These are phyloP conservation scores for Samsoniella hepiali DNA, from an alignment of 2,329 filamentous ascomycete genomes.

Conservation along the genomic window DNA sequence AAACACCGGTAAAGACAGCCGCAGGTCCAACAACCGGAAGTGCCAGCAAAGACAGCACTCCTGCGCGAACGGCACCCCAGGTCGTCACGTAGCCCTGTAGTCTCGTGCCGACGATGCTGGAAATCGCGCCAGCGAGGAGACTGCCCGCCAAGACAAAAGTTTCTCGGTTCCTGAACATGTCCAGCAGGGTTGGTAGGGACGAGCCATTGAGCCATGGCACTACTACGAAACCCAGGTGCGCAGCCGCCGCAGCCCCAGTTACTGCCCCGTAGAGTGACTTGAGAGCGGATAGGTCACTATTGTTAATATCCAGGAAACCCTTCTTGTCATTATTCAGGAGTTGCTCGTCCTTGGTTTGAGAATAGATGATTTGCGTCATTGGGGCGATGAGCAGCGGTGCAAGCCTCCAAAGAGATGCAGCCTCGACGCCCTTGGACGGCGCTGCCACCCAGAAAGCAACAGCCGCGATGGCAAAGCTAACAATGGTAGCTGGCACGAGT, in stretches of 20 bases:
- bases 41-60: neutral
- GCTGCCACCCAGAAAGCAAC: neutral
- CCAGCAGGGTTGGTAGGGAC: neutral
- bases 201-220: neutral
- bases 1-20: neutral
- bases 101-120: conserved; percentile 1
- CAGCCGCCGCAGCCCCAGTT: neutral
- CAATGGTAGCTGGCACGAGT: neutral
- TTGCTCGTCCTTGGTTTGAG: neutral
- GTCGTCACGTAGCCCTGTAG: conserved; percentile 1
- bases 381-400: conserved; percentile 2
- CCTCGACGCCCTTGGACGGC: neutral
- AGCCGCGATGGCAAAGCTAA: conserved; percentile 1
- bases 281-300: neutral
- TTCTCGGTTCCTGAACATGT: conserved; percentile 1
- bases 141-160: neutral
- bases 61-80: neutral
- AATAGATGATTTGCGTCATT: conserved; percentile 1
- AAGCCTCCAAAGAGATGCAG: neutral
- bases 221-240: neutral
- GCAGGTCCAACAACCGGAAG: neutral
- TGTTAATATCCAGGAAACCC: conserved; percentile 1
- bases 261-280: neutral
- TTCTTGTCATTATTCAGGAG: neutral
- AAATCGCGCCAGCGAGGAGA: neutral